Evolutionary conservation across 371 early-diverging fungal species (phyloP), one percentile per base, ranked within the genome.

Genomic region (Apophysomyces trapeziformis): DNA sequence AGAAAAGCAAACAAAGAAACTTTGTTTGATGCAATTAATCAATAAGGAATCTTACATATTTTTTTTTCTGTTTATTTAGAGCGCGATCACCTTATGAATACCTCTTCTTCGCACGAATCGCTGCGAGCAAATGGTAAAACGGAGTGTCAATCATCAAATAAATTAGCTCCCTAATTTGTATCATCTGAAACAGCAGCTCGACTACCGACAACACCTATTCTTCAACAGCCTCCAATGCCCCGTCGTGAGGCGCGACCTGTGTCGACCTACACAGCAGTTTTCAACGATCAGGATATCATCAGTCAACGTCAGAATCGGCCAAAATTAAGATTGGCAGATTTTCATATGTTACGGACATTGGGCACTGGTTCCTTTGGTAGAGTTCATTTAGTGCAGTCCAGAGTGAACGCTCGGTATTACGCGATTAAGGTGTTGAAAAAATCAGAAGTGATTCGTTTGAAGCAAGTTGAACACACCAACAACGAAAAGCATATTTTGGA

Each of bases 321-420:
- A 57, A 85, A 88, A 61, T 82, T 91, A 43, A 83, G 83, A 67
- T 74, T 93, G 41, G 77, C 79, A 35, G 90, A 92, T 64, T 92
- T 91, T 66, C 84, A 85, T 63, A 76, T 92, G 63, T 79, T 87
- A 59, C 86, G 92, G 38, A 93, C 93, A 12, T 67, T 99, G 21
- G 99, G 99, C 12, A 97, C 98, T 0, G 99, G 99, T 11, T 96
- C 99, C 8, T 99, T 99, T 85, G 99, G 99, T 21, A 92, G 99
- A 21, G 99, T 99, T 46, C 96, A 95, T 78, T 85, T 99, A 26
- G 95, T 92, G 16, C 89, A 87, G 58, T 87, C 87, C 57, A 87
- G 89, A 64, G 79, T 80, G 66, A 93, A 90, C 60, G 86, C 83
- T 26, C 86, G 90, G 41, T 95, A 89, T 83, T 97, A 94, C 75